Evolutionary conservation across 164 flowering plant genomes (phyloP).

Genomic region (Echeveria elegans): DNA sequence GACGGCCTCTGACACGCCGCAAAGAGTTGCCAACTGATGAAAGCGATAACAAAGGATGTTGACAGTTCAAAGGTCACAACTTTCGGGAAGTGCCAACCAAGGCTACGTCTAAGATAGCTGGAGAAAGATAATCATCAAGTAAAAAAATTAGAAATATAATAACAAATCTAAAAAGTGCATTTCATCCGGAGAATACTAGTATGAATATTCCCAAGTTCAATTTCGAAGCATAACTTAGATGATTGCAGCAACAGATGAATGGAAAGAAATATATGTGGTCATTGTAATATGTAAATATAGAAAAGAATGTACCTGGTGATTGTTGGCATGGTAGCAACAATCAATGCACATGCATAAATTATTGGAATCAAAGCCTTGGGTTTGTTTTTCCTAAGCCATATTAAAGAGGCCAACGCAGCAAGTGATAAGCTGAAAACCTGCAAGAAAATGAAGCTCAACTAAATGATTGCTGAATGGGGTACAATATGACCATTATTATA

Average conservation of each 20-base stretch:
- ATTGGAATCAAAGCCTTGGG: conserved; percentile 83
- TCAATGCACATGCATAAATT: conserved; percentile 78
- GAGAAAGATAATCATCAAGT: conserved; percentile 13
- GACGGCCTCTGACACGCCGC: conserved; percentile 86
- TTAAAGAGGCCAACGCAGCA: conserved; percentile 92
- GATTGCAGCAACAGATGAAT: too few species aligned
- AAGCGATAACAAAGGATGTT: conserved; percentile 76
- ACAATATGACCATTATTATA: background rate
- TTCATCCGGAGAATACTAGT: too few species aligned
- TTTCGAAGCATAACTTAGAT: too few species aligned
- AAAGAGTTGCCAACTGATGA: conserved; percentile 82
- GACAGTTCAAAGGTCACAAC: conserved; percentile 82
- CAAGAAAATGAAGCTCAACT: background rate
- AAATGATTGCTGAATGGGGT: background rate
- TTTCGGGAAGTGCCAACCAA: conserved; percentile 85
- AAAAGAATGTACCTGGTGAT: conserved; percentile 60
- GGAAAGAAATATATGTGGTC: too few species aligned
- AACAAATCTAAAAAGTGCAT: background rate
- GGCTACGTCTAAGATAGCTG: conserved; percentile 77
- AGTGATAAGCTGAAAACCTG: conserved; percentile 88
- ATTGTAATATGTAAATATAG: background rate
- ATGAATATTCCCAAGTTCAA: too few species aligned
- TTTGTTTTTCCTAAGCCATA: conserved; percentile 97
- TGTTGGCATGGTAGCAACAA: conserved; percentile 92
- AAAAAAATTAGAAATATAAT: background rate